Conservation (phyloP, 2,329 filamentous ascomycete genomes). For the Ascochyta koolunga region DNA sequence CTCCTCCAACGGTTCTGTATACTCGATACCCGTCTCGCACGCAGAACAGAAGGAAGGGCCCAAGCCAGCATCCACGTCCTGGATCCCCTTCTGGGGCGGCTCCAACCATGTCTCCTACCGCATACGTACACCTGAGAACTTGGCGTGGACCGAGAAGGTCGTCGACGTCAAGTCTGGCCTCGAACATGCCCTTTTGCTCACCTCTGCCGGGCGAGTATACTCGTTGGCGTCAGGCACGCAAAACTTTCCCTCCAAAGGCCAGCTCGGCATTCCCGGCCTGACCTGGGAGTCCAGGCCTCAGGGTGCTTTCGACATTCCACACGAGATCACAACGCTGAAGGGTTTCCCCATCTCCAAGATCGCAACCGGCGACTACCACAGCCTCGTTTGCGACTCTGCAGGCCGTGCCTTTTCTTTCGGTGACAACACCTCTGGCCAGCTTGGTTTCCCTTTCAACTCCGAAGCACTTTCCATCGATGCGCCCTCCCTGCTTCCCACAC, state of each 20-base stretch:
- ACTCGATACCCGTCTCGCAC: conserved; percentile 80
- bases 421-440: conserved; percentile 88
- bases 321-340: conserved; percentile 75
- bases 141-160: conserved; percentile 74
- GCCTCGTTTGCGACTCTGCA: conserved; percentile 74
- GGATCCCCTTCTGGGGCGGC: conserved; percentile 76
- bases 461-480: conserved; percentile 69
- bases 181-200: conserved; percentile 86
- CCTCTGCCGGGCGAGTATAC: conserved; percentile 83
- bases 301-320: conserved; percentile 79
- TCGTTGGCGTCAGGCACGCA: conserved; percentile 82
- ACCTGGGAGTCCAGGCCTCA: conserved; percentile 78
- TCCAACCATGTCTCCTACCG: conserved; percentile 73
- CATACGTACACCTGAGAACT: conserved; percentile 66
- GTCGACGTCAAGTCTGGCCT: conserved; percentile 76
- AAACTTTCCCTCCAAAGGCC: conserved; percentile 79
- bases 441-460: conserved; percentile 76
- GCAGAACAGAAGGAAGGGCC: conserved; percentile 70
- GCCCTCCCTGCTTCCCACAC: conserved; percentile 73
- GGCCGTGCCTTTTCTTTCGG: conserved; percentile 87
- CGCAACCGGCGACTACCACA: conserved; percentile 86
- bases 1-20: conserved; percentile 75
- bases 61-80: conserved; percentile 69
- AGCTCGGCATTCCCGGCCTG: conserved; percentile 84
- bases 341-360: conserved; percentile 75